Evolutionary conservation across 106 monocot genomes (phyloP), one percentile per base, ranked within the genome.

Genomic region (Acorus calamus): DNA sequence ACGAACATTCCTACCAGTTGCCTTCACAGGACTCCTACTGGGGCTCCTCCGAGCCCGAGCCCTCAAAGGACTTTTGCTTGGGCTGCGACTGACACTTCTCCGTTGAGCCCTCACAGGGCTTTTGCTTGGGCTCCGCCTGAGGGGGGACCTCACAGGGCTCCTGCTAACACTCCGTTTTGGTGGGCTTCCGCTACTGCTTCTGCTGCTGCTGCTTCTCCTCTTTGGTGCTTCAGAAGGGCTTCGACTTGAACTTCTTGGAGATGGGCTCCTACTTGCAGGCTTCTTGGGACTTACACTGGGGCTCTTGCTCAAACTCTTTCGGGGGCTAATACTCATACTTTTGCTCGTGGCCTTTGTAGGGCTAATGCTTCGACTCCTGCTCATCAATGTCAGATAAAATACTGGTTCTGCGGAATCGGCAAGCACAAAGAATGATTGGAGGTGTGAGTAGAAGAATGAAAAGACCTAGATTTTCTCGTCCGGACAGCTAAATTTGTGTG

Each of bases 271-370:
- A 59, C 81, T 76, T 0, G 43, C 61, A 50, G 70, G 66, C 49
- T 58, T 77, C 69, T 45, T 63, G 0, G 64, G 66, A 52, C 56
- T 76, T 46, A 61, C 51, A 59, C 57, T 68, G 4, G 49, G 70
- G 58, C 81, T 89, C 76, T 78, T 83, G 67, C 83, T 76, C 44
- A 14, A 14, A 55, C 61, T 78, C 69, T 60, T 68, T 48, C 69
- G 58, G 14, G 85, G 85, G 53, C 89, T 93, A 52, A 85, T 69
- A 61, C 92, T 93, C 86, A 86, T 86, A 57, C 84, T 84, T 79
- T 84, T 86, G 73, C 86, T 89, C 69, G 78, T 67, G 12, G 78
- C 72, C 14, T 55, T 70, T 52, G 65, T 60, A 47, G 75, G 67
- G 62, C 92, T 86, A 14, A 68, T 42, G 74, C 79, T 81, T 50